phyloP scores from a whole-genome alignment of 2,329 filamentous ascomycete genomes.

The Fusarium sp. region DNA sequence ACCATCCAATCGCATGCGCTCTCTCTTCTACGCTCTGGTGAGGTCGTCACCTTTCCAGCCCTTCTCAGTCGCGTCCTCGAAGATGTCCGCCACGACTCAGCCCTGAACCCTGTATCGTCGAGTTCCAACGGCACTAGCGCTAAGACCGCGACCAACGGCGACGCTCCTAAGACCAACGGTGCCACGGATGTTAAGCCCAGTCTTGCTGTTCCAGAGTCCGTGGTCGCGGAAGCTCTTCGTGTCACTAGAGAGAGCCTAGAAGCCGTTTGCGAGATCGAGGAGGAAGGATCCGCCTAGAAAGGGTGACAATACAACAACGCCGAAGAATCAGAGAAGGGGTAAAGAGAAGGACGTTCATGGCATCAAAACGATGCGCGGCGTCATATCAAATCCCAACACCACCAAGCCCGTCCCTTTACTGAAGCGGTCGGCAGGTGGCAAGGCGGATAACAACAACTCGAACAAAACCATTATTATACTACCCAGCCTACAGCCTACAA shows the following conservation, averaged over 20 bases:
- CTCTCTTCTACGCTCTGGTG: conserved; percentile 68
- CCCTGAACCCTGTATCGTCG: conserved; percentile 43
- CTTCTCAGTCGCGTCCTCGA: conserved; percentile 70
- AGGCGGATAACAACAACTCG: neutral
- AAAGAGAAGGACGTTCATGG: neutral
- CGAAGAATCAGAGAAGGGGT: neutral
- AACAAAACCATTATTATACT: neutral
- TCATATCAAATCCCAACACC: neutral
- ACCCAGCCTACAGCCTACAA: neutral
- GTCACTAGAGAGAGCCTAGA: conserved; percentile 69
- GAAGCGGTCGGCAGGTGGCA: neutral
- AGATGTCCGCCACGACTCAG: conserved; percentile 66
- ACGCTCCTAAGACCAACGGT: conserved; percentile 45
- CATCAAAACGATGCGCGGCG: neutral
- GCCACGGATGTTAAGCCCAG: conserved; percentile 45
- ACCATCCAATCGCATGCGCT: conserved; percentile 69
- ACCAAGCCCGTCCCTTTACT: neutral
- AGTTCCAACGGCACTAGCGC: conserved; percentile 46
- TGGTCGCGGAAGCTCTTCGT: conserved; percentile 72
- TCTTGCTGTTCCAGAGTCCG: conserved; percentile 67
- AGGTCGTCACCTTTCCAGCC: conserved; percentile 69
- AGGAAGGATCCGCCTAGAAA: conserved; percentile 31
- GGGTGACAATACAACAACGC: neutral
- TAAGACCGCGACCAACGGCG: conserved; percentile 51
- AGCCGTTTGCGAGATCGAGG: conserved; percentile 56